Evolutionary conservation across 805 yeast genomes (phyloP).

Genomic region (Cyberlindnera amylophila): DNA sequence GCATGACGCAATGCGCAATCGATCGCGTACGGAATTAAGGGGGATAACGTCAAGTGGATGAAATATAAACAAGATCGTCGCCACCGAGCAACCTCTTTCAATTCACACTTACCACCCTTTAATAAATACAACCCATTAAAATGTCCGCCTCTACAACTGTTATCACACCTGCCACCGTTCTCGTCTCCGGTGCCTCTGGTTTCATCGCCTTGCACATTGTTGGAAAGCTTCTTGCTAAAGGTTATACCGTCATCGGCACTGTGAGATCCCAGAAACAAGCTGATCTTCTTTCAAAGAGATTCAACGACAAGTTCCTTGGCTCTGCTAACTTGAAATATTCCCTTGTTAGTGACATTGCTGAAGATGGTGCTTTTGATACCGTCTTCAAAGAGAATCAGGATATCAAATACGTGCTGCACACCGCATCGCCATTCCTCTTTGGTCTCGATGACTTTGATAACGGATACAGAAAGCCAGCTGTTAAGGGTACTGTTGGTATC

Average conservation of each 20-base stretch:
- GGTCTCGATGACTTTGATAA: slow-evolving; percentile 38
- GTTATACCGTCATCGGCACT: slow-evolving; percentile 37
- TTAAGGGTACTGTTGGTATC: slow-evolving; percentile 50
- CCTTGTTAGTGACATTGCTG: slow-evolving; percentile 43
- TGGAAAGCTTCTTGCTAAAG: slow-evolving; percentile 32
- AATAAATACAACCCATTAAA: no score
- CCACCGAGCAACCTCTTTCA: no score
- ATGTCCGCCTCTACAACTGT: no score
- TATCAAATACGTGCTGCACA: slow-evolving; percentile 49
- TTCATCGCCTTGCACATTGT: slow-evolving; percentile 41
- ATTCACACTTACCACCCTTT: no score
- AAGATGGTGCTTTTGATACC: slow-evolving; percentile 39
- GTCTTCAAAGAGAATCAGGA: slow-evolving; percentile 39
- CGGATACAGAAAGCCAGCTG: slow-evolving; percentile 52
- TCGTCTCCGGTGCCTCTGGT: slow-evolving; percentile 43
- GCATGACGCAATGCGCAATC: no score
- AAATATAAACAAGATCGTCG: no score
- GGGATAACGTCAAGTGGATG: no score
- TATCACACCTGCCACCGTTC: background rate
- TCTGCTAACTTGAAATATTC: background rate
- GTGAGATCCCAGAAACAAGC: slow-evolving; percentile 27
- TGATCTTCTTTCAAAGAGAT: slow-evolving; percentile 19
- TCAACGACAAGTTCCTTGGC: slow-evolving; percentile 1
- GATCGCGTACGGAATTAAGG: no score
- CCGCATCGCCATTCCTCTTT: slow-evolving; percentile 49